phyloP scores from a whole-genome alignment of 352 stramenopile genomes.

The Phytophthora pseudosyringae region DNA sequence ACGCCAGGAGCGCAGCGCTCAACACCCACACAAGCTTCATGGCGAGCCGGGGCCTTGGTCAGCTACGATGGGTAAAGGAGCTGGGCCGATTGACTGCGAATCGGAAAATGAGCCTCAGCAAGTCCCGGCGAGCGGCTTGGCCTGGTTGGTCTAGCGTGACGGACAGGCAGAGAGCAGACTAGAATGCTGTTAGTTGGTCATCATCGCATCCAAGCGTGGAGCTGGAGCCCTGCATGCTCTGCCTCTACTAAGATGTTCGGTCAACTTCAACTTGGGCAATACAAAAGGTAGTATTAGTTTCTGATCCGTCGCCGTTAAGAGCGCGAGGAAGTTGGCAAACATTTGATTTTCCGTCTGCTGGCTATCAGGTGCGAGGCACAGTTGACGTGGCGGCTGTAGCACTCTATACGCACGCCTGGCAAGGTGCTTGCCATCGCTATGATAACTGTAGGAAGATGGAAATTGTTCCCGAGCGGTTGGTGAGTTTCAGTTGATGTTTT shows the following conservation, averaged over 20 bases:
- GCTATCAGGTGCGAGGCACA: slow-evolving; percentile 7
- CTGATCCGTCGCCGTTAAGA: slow-evolving; percentile 10
- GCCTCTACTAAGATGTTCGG: slow-evolving; percentile 21
- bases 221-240: slow-evolving; percentile 10
- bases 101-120: slow-evolving; percentile 21
- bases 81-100: slow-evolving; percentile 23
- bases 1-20: slow-evolving; percentile 12
- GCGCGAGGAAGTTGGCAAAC: slow-evolving; percentile 9
- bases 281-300: slow-evolving; percentile 14
- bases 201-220: slow-evolving; percentile 16
- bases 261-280: slow-evolving; percentile 20
- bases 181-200: slow-evolving; percentile 15
- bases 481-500: too few species aligned
- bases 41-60: slow-evolving; percentile 1
- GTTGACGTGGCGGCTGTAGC: slow-evolving; percentile 5
- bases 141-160: not conserved
- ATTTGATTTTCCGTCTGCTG: slow-evolving; percentile 11
- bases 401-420: slow-evolving; percentile 5
- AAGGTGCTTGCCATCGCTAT: not conserved
- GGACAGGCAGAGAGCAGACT: slow-evolving; percentile 17
- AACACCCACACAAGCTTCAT: slow-evolving; percentile 33
- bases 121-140: not conserved
- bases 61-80: not conserved
- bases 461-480: too few species aligned
- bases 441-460: too few species aligned